These are phyloP conservation scores for Spergularia azorica DNA, from an alignment of 179 eudicot genomes.

Conservation along the genomic window DNA sequence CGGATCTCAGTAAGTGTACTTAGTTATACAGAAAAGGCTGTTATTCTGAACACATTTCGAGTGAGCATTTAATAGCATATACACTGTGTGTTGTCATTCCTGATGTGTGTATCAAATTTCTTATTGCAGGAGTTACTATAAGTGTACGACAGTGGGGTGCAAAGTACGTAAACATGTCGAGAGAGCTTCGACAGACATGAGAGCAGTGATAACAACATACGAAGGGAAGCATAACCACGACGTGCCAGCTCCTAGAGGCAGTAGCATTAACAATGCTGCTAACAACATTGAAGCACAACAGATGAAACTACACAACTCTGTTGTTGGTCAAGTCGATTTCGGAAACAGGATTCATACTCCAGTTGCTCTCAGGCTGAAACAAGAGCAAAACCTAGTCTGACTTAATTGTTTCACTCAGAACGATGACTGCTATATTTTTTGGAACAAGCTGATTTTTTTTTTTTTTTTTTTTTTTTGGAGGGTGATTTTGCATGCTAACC, in stretches of 20 bases:
- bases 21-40: too few species aligned
- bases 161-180: constrained; percentile 56
- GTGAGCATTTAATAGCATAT: too few species aligned
- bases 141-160: constrained; percentile 53
- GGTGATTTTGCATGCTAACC: too few species aligned
- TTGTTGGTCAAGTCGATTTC: constrained; percentile 23
- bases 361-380: constrained; percentile 36
- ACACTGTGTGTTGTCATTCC: too few species aligned
- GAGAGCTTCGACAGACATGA: constrained; percentile 50
- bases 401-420: neutral
- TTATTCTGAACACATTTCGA: too few species aligned
- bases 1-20: neutral
- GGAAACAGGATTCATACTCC: constrained; percentile 29
- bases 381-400: constrained; percentile 32
- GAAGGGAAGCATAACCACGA: constrained; percentile 62
- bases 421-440: too few species aligned
- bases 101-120: neutral
- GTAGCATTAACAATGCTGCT: constrained; percentile 2
- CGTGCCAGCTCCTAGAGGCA: constrained; percentile 39
- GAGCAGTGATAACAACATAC: constrained; percentile 56
- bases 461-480: too few species aligned
- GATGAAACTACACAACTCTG: constrained; percentile 14
- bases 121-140: constrained; percentile 44
- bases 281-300: constrained; percentile 14
- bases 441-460: too few species aligned